A percentile compares a stretch with the other conserved stretches of the same genome.
Evolutionary conservation across 1,284 basidiomycete species (phyloP).

Genomic region (Papiliotrema nemorosa): DNA sequence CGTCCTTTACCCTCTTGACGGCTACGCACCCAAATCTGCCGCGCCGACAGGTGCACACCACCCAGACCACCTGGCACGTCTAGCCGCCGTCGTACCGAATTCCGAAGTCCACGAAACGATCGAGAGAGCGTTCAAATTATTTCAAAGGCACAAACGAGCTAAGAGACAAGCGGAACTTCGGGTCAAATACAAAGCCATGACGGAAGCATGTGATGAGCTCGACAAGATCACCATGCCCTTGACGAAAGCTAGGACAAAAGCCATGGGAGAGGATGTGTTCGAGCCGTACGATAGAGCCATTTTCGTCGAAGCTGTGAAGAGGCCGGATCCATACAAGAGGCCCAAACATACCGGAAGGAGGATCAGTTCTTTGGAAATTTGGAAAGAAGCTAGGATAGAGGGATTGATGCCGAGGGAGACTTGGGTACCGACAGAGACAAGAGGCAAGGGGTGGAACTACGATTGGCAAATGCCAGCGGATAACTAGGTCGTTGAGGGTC

Average conservation of each 20-base stretch:
- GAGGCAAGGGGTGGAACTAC: slow-evolving; percentile 46
- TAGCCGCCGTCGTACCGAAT: slow-evolving; percentile 72
- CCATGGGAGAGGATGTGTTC: too few relatives aligned
- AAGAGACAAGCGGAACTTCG: slow-evolving; percentile 62
- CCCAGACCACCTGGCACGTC: slow-evolving; percentile 63
- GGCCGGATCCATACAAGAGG: slow-evolving; percentile 52
- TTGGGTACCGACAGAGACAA: slow-evolving; percentile 48
- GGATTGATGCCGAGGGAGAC: slow-evolving; percentile 69
- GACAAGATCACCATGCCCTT: slow-evolving; percentile 49
- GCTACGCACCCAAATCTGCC: slow-evolving; percentile 42
- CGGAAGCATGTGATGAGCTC: slow-evolving; percentile 73
- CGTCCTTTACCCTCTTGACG: slow-evolving; percentile 71
- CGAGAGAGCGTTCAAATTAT: slow-evolving; percentile 83
- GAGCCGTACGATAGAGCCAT: slow-evolving; percentile 44
- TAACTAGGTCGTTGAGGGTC: slow-evolving; percentile 9
- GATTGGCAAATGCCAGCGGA: slow-evolving; percentile 39
- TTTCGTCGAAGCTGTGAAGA: slow-evolving; percentile 70
- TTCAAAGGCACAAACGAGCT: slow-evolving; percentile 69
- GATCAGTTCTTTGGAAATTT: slow-evolving; percentile 61
- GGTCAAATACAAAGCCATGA: slow-evolving; percentile 73
- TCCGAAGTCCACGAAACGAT: slow-evolving; percentile 91
- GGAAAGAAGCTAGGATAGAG: slow-evolving; percentile 69
- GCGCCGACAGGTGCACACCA: slow-evolving; percentile 78
- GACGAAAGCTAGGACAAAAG: slow-evolving; percentile 6
- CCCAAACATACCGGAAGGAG: slow-evolving; percentile 60